Base-by-base conservation (phyloP, 106 monocot genomes). In the Acorus calamus region DNA sequence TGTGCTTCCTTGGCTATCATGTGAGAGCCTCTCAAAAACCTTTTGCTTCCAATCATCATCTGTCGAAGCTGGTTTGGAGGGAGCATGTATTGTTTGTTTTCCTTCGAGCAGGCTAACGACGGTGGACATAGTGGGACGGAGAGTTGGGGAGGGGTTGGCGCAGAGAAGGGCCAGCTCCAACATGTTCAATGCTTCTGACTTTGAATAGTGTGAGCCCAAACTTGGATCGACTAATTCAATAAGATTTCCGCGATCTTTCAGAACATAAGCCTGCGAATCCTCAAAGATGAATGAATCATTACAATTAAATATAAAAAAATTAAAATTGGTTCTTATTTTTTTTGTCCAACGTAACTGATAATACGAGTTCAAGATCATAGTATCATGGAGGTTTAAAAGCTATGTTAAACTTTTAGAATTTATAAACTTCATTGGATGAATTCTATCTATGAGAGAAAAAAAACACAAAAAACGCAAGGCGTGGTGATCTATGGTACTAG, bases 21-120 rank as follows among this genome's bases (percentile, higher is more conserved):
- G 43, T 4, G 56, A 64, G 7, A 14, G 49, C 9, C 4, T 56
- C 62, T 68, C 62, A 43, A 75, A 62, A 49, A 62, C 11, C 14
- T 51, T 75, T 43, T 68, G 63, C 53, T 61, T 68, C n/a, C 43
- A 7, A n/a, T 43, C 47, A 7, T 62, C 49, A 14, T 50, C 52
- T 10, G n/a, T 69, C 14, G 76, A 44, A 7, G 43, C 5, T 7
- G 58, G 28, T 44, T 49, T 8, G 6, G 55, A 47, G n/a, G 62
- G 65, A 6, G 67, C n/a, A 14, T 7, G 53, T 9, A 65, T 51
- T 1, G 68, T 63, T 9, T 57, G 52, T 46, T 64, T 65, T 6
- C 77, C 71, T 9, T 71, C 67, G 8, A 82, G 66, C 47, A 74
- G 71, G 67, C 71, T 78, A 42, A 82, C 66, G 11, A 78, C 78